Conservation (phyloP, 2,329 filamentous ascomycete genomes). For the Arachnomyces sp. region DNA sequence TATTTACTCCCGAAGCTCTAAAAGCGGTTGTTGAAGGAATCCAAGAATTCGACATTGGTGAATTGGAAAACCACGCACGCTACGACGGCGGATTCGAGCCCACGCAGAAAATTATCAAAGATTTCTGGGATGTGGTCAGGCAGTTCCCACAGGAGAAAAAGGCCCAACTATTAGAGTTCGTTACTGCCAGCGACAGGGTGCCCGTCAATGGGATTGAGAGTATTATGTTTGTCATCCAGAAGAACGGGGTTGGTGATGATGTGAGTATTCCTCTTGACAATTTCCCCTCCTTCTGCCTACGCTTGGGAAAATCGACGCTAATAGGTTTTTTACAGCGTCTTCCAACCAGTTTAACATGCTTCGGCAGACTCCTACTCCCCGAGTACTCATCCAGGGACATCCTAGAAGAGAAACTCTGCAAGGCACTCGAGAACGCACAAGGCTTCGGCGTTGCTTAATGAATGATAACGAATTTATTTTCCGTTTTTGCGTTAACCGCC, state of each 20-base stretch:
- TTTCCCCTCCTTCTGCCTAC: neutral
- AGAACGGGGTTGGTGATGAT: constrained; percentile 57
- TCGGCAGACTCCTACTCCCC: constrained; percentile 76
- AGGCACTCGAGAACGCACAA: constrained; percentile 79
- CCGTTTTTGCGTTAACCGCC: neutral
- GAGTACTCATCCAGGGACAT: constrained; percentile 66
- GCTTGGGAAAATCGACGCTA: no score
- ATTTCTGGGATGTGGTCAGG: constrained; percentile 83
- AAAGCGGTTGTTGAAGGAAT: constrained; percentile 76
- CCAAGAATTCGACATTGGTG: constrained; percentile 67
- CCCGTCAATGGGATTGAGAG: constrained; percentile 78
- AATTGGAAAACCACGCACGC: constrained; percentile 60
- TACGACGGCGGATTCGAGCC: constrained; percentile 74
- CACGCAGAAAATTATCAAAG: constrained; percentile 58
- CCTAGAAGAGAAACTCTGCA: constrained; percentile 63
- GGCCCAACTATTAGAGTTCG: constrained; percentile 76
- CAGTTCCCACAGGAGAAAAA: constrained; percentile 55
- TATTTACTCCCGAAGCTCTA: constrained; percentile 63
- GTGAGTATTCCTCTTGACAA: constrained; percentile 20
- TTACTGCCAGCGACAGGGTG: constrained; percentile 84
- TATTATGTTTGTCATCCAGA: constrained; percentile 75
- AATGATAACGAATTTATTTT: neutral
- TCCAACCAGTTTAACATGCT: constrained; percentile 88
- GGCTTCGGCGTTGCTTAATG: constrained; percentile 75
- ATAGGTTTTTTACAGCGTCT: constrained; percentile 37